These are phyloP conservation scores for Syzygium aqueum DNA, from an alignment of 345 rosid species.

Conservation along the genomic window DNA sequence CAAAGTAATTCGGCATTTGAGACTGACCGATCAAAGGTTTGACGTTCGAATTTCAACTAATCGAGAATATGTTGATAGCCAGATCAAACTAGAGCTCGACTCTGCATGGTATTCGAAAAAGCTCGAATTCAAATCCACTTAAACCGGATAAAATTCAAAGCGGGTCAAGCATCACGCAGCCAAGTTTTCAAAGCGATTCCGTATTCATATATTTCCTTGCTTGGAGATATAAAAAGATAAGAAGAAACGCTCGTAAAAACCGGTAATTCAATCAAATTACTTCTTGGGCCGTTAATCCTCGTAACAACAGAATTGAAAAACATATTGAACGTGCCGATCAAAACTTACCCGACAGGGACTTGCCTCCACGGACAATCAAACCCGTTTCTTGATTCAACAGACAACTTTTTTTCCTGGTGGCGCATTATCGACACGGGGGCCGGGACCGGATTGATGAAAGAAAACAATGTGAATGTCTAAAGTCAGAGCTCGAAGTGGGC, in stretches of 20 bases:
- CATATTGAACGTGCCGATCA: neutral
- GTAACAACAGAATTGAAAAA: accelerated
- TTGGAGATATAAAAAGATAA: neutral
- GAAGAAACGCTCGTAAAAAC: neutral
- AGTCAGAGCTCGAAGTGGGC: neutral
- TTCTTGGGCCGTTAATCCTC: neutral
- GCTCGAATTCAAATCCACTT: neutral
- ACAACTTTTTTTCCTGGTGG: neutral
- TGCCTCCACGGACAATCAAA: neutral
- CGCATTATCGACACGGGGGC: neutral
- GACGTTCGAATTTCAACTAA: neutral
- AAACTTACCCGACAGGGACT: accelerated
- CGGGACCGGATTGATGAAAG: neutral
- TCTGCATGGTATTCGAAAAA: neutral
- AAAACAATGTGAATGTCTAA: neutral
- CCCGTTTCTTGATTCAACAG: neutral
- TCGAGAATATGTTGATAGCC: neutral
- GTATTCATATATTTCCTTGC: neutral
- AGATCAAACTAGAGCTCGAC: neutral
- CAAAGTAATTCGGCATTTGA: neutral
- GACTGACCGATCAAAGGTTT: neutral
- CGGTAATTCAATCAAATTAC: neutral
- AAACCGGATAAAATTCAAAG: neutral
- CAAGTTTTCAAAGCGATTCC: neutral
- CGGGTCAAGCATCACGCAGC: neutral